Conservation (phyloP, 805 yeast genomes). For the Kuraishia hungarica region DNA sequence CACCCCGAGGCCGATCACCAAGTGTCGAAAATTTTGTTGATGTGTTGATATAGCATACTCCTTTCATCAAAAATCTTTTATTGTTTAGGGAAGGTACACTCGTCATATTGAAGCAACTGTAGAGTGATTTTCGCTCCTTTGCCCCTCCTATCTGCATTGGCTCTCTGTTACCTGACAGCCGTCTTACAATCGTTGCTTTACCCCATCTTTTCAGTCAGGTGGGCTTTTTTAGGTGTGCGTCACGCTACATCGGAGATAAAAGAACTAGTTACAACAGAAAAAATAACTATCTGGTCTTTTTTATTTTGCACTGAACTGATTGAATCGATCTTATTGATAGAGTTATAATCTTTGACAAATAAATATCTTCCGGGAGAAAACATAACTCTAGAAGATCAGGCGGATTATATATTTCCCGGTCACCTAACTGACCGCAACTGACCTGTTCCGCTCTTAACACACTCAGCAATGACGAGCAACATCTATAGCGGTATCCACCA, state of each 20-base stretch:
- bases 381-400: too few species aligned
- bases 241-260: neutral
- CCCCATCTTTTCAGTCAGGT: neutral
- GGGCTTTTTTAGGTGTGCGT: neutral
- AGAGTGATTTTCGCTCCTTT: neutral
- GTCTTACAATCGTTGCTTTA: neutral
- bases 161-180: neutral
- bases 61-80: neutral
- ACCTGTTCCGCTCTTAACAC: too few species aligned
- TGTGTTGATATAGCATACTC: neutral
- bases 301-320: neutral
- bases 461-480: neutral
- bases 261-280: too few species aligned
- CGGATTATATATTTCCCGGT: too few species aligned
- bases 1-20: neutral
- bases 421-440: too few species aligned
- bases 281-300: too few species aligned
- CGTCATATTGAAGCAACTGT: too few species aligned
- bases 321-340: neutral
- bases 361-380: neutral
- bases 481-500: neutral
- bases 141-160: neutral
- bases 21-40: neutral
- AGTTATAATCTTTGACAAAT: neutral
- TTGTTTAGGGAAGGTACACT: neutral